Conservation (phyloP, 2,329 filamentous ascomycete genomes). For the Didymella exigua region DNA sequence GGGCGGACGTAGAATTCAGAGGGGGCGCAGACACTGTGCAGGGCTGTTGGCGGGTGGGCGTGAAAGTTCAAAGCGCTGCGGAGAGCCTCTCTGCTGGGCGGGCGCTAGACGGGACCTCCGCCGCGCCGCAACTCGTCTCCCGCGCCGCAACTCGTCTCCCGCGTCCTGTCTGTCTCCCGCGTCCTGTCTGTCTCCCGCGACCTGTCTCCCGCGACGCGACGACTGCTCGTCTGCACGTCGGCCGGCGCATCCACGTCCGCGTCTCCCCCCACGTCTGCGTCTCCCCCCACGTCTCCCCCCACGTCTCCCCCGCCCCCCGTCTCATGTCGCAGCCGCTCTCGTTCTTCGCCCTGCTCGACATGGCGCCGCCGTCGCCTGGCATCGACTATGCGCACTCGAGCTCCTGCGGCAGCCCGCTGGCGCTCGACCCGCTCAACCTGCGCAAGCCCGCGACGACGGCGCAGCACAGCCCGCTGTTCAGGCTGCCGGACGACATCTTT, state of each 20-base stretch:
- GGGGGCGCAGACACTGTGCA: conserved; percentile 4
- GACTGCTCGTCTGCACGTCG: too few species aligned
- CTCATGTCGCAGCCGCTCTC: conserved; percentile 17
- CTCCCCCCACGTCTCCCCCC: neutral
- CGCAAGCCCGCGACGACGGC: conserved; percentile 22
- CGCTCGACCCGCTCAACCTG: conserved; percentile 26
- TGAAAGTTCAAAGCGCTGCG: conserved; percentile 26
- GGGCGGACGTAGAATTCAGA: conserved; percentile 14
- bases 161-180: too few species aligned
- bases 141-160: too few species aligned
- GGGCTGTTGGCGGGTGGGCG: conserved; percentile 8
- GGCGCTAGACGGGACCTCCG: conserved; percentile 14
- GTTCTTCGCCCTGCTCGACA: conserved; percentile 30
- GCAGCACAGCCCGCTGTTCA: conserved; percentile 36
- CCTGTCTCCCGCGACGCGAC: too few species aligned
- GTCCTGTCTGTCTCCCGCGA: too few species aligned
- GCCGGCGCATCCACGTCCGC: neutral
- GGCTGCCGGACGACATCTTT: conserved; percentile 46
- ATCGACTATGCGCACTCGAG: conserved; percentile 27
- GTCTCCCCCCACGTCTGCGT: too few species aligned
- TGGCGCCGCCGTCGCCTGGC: conserved; percentile 27
- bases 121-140: too few species aligned
- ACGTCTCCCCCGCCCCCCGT: neutral
- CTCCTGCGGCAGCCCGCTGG: conserved; percentile 31
- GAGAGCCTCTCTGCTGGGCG: neutral